These are phyloP conservation scores for Pilatotrama ljubarskyi DNA, from an alignment of 768 basidiomycete genomes.

Conservation along the genomic window DNA sequence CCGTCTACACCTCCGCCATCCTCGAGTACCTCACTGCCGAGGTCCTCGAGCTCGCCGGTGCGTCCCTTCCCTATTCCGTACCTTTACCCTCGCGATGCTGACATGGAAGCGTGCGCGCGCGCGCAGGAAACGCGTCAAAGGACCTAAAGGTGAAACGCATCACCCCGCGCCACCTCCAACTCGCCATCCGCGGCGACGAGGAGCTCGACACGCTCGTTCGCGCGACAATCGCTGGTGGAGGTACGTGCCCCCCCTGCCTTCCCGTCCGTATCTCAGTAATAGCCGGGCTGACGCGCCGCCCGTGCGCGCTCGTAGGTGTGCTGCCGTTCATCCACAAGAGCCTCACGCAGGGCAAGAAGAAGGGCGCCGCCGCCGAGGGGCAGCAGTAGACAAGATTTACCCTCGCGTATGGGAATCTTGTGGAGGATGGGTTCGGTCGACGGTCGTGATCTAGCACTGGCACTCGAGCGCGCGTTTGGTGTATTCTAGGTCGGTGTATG, in stretches of 20 bases:
- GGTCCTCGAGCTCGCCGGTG: constrained; percentile 93
- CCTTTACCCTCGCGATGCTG: neutral
- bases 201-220: constrained; percentile 94
- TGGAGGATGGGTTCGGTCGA: no score
- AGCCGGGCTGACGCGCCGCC: no score
- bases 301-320: constrained; percentile 48
- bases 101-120: neutral
- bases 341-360: constrained; percentile 50
- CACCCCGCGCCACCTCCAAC: constrained; percentile 92
- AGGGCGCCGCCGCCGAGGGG: constrained; percentile 34
- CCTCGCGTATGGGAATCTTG: no score
- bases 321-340: constrained; percentile 88
- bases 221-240: constrained; percentile 69
- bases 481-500: neutral
- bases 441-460: no score
- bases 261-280: no score
- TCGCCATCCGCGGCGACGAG: constrained; percentile 96
- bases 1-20: constrained; percentile 95
- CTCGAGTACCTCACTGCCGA: constrained; percentile 96
- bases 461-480: neutral
- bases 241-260: constrained; percentile 39
- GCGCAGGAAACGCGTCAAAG: constrained; percentile 92
- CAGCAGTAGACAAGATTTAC: neutral
- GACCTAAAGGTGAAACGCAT: constrained; percentile 98
- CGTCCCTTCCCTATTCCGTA: constrained; percentile 26